Conservation (phyloP, 2,329 filamentous ascomycete genomes). For the Diplodia scrobiculata region DNA sequence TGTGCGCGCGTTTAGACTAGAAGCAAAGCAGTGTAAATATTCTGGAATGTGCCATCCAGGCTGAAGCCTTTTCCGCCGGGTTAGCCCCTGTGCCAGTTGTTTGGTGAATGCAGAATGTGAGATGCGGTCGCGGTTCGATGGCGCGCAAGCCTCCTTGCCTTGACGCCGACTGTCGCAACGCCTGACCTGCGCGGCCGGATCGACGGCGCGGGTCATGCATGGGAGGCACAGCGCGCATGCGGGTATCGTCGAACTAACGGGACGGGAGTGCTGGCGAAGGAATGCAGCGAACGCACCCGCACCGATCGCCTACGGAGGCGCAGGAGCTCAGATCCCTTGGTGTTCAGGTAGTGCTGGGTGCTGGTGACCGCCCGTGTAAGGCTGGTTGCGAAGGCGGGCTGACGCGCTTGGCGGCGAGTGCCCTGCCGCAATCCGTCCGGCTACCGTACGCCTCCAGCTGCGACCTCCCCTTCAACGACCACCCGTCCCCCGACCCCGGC, state of each 20-base stretch:
- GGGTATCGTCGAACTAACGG: conserved; percentile 12
- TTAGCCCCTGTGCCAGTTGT: conserved; percentile 6
- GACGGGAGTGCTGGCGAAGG: conserved; percentile 9
- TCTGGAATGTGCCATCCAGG: conserved; percentile 26
- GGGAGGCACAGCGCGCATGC: conserved; percentile 24
- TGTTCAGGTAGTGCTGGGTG: conserved; percentile 19
- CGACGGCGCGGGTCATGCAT: conserved; percentile 18
- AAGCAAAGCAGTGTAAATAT: conserved; percentile 28
- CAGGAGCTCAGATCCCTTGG: conserved; percentile 28
- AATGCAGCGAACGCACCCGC: conserved; percentile 14
- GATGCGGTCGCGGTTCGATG: conserved; percentile 5
- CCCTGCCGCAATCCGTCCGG: conserved; percentile 21
- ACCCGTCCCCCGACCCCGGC: conserved; percentile 18
- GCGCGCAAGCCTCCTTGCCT: conserved; percentile 25
- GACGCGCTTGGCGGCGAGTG: conserved; percentile 16
- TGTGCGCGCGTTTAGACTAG: conserved; percentile 25
- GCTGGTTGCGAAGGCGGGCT: conserved; percentile 19
- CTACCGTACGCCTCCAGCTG: conserved; percentile 25
- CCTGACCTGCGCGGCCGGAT: conserved; percentile 21
- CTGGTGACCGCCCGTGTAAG: conserved; percentile 27
- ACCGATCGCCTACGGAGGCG: conserved; percentile 11
- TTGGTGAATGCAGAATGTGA: conserved; percentile 19
- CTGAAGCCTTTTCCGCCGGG: conserved; percentile 17
- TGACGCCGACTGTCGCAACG: conserved; percentile 13
- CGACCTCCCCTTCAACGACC: conserved; percentile 29